Percentiles rank a stretch among this genome's conserved stretches.
phyloP scores from a whole-genome alignment of 2,329 filamentous ascomycete genomes.

The Pseudocercospora fuligena region DNA sequence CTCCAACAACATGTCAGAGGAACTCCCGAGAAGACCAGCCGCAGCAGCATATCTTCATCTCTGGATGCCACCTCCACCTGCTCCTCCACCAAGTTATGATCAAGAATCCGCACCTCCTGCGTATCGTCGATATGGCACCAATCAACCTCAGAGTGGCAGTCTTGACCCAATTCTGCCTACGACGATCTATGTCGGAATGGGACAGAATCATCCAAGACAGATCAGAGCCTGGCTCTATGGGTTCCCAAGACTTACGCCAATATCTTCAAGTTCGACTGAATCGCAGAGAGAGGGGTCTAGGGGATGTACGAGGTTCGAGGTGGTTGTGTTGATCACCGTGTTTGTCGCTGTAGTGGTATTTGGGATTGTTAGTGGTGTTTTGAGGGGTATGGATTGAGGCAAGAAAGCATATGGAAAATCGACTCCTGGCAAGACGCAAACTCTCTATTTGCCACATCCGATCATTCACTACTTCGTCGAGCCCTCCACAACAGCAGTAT shows the following conservation, averaged over 20 bases:
- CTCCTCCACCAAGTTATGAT: constrained; percentile 11
- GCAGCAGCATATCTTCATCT: constrained; percentile 10
- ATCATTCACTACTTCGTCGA: not conserved
- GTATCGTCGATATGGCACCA: constrained; percentile 7
- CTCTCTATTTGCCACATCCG: too few relatives aligned
- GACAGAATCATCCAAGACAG: not conserved
- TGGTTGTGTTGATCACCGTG: not conserved
- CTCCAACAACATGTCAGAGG: not conserved
- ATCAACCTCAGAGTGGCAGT: too few relatives aligned
- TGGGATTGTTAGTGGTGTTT: constrained; percentile 9
- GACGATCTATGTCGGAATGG: not conserved
- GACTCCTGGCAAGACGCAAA: too few relatives aligned
- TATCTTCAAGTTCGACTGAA: not conserved
- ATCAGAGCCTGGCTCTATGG: not conserved
- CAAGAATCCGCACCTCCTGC: constrained; percentile 9
- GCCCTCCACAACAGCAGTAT: not conserved
- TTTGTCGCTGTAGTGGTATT: constrained; percentile 6
- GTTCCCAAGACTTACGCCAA: not conserved
- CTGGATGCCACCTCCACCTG: constrained; percentile 9
- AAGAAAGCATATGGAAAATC: too few relatives aligned
- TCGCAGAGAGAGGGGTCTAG: not conserved
- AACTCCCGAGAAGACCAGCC: constrained; percentile 5
- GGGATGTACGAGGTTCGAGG: not conserved
- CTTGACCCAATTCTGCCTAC: not conserved
- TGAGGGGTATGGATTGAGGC: not conserved